Base-by-base conservation (phyloP, 2,329 filamentous ascomycete genomes). In the Penicillium sp. region DNA sequence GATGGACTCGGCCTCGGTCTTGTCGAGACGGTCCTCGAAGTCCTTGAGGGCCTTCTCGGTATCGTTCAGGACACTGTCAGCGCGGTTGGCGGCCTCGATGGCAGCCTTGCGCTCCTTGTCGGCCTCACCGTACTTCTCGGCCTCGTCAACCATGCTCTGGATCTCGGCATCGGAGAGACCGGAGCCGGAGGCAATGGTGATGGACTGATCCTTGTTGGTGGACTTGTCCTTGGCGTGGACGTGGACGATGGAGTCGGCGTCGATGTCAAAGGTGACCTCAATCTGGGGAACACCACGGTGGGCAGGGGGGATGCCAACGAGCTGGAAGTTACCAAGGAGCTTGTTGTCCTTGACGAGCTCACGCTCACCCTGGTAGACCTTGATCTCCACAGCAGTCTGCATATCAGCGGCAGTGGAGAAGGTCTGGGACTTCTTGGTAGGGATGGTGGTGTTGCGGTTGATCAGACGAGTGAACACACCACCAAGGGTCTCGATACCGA, bases 341-440 rank as follows among this genome's bases (percentile, higher is more conserved):
- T 97, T 97, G 86, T 97, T 97, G 78, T 97, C 91, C 69, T 85
- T 86, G 72, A 96, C 90, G 56, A 96, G 89, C 80, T 96, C 90
- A 88, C 91, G 91, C 83, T 97, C 91, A 80, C 91, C 91, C 84
- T 97, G 90, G 86, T 84, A 97, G 57, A 97, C 91, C 87, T 97
- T 96, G 81, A 97, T 97, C 80, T 96, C 90, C 67, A 97, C 91
- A 61, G 90, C 91, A 55, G 88, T 95, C 81, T 97, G 91, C 87
- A 94, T 95, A 73, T 97, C 91, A 60, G 91, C 90, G 46, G 90
- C 90, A 44, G 91, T 97, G 48, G 90, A 96, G 84, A 97, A 97
- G 68, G 90, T 84, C 78, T 96, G 90, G 9, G 90, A 96, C 80
- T 97, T 97, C 86, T 96, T 96, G 77, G 91, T 97, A 49, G 91